Evolutionary conservation across 345 rosid genomes (phyloP), one percentile per base, ranked within the genome.

Genomic region (Noccaea caerulescens): DNA sequence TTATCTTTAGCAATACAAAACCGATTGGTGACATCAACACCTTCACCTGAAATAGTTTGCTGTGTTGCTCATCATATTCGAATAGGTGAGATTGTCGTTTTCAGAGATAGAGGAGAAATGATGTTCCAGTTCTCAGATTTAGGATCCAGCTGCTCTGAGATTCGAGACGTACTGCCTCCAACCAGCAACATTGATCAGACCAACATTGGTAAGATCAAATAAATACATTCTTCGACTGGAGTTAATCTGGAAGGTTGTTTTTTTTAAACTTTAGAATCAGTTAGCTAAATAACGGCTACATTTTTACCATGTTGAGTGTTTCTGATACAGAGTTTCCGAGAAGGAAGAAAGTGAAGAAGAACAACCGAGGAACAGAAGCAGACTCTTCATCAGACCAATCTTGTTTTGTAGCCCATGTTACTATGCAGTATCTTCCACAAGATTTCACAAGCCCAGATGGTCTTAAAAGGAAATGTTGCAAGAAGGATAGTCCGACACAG

Each of bases 91-190:
- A 66, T 73, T 2, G 45, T 57, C 1, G 60, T 73, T 65, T 73
- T 73, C 27, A 73, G 59, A 73, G 60, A 57, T 1, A 72, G 58
- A 46, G 59, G 60, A 47, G 54, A 65, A 9, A 3, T 66, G 2
- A 18, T 64, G 57, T 72, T 64, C 36, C 65, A 64, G 27, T 58
- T 72, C 65, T 6, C 76, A 10, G 7, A 20, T 46, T 57, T 65
- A 16, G 77, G 77, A 73, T 66, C 77, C 3, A 56, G 77, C 49
- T 65, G 44, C 13, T 57, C 72, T 11, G 60, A 66, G 37, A 56
- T 66, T 47, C 60, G 49, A 58, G 18, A 47, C 61, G 1, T 51
- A 44, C 32, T 27, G 3, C 0, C 30, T 27, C 30, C 30, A 27
- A 27, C 0, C 30, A 27, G 30, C 30, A 27, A 27, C 30, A 27